These are phyloP conservation scores for Kodamaea sp. DNA, from an alignment of 1,139 yeast species.

Conservation along the genomic window DNA sequence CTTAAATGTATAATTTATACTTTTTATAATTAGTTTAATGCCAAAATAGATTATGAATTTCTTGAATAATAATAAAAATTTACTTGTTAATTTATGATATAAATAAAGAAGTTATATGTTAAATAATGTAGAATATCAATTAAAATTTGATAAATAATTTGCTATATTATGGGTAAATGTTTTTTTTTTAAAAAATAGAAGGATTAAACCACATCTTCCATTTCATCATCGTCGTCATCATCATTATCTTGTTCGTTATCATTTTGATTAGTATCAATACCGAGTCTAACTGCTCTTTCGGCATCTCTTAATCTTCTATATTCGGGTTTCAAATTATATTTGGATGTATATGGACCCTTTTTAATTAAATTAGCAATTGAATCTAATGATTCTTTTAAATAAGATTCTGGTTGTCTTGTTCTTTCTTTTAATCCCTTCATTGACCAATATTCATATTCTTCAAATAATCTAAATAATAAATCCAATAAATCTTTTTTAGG, in stretches of 20 bases:
- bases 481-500: slow-evolving; percentile 91
- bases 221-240: slow-evolving; percentile 43
- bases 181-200: no score
- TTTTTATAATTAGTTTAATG: slow-evolving; percentile 4
- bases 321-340: slow-evolving; percentile 86
- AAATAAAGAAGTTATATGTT: slow-evolving; percentile 10
- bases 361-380: slow-evolving; percentile 85
- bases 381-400: slow-evolving; percentile 85
- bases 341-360: slow-evolving; percentile 94
- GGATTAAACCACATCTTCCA: slow-evolving; percentile 42
- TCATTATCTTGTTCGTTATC: slow-evolving; percentile 46
- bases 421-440: slow-evolving; percentile 91
- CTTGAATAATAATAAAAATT: slow-evolving; percentile 1
- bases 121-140: slow-evolving; percentile 7
- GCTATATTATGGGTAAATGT: not conserved
- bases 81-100: slow-evolving; percentile 10
- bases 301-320: slow-evolving; percentile 78
- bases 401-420: slow-evolving; percentile 94
- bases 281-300: slow-evolving; percentile 65
- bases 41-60: slow-evolving; percentile 7
- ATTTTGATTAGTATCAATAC: slow-evolving; percentile 39
- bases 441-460: slow-evolving; percentile 96
- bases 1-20: slow-evolving; percentile 1
- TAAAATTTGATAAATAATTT: not conserved
- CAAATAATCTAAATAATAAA: slow-evolving; percentile 80